Evolutionary conservation across 495 filamentous ascomycete genomes (phyloP), one percentile per base, ranked within the genome.

Genomic region (Aspergillus steynii): DNA sequence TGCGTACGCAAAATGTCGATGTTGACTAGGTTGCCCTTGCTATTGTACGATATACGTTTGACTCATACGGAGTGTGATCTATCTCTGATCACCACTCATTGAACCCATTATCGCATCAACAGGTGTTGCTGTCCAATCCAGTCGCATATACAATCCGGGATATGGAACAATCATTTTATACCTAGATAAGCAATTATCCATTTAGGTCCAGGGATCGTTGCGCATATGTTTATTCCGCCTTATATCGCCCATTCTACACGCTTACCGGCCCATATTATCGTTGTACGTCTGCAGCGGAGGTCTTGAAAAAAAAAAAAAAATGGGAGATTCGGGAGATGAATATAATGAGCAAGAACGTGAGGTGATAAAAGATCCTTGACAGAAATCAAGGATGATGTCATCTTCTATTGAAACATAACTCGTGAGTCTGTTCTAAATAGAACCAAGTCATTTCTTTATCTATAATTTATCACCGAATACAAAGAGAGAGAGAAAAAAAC

Each of bases 1-100:
- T 84, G 69, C 81, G 75, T 64, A 66, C 65, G 61, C 74, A 69
- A 56, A 82, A 82, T 57, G 72, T 84, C 46, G 79, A 82, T 57
- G 77, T 83, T 12, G 80, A 84, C 58, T 84, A 73, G 71, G 64
- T 50, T n/a, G 46, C 31, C 56, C 29, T 48, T 53, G 60, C 27
- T 12, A 8, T 50, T 29, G 45, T 48, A 26, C 9, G 37, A 42
- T 42, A 15, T 10, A 42, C 10, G 37, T 42, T 42, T 8, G 14
- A 12, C 3, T 10, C 37, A 9, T 50, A 29, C 3, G 3, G 15
- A 1, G 25, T 50, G n/a, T 25, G 25, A 20, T 50, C 15, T 50
- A 27, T 6, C 28, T 50, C 15, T 6, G n/a, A 4, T 50, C 28
- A 15, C 42, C 42, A 46, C 42, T 46, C 42, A 8, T 46, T 26